These are phyloP conservation scores for Pythium phragmitis DNA, from an alignment of 352 stramenopile genomes.

Conservation along the genomic window DNA sequence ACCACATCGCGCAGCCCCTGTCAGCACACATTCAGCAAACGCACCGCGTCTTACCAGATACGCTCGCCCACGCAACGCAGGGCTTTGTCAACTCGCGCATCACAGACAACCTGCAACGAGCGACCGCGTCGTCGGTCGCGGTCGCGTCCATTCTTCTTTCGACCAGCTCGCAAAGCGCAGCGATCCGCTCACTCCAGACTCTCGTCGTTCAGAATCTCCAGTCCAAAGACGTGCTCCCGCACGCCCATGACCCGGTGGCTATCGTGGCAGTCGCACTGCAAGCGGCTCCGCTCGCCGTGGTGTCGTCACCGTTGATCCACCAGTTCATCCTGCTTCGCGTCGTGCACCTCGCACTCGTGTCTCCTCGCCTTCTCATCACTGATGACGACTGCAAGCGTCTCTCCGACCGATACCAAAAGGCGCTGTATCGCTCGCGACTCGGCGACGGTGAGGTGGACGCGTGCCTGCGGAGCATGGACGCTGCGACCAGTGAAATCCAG, in stretches of 20 bases:
- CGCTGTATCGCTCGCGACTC: conserved; percentile 1
- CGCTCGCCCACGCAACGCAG: background rate
- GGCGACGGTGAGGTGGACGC: background rate
- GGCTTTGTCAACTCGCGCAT: background rate
- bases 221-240: conserved; percentile 6
- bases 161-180: background rate
- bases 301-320: conserved; percentile 10
- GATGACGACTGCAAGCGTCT: background rate
- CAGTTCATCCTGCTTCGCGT: conserved; percentile 17
- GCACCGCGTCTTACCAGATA: background rate
- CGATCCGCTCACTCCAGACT: background rate
- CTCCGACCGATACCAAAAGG: conserved; percentile 9
- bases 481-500: conserved; percentile 1
- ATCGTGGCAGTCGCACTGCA: background rate
- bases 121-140: background rate
- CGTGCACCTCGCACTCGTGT: conserved; percentile 7
- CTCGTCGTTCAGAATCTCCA: background rate
- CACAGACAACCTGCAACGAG: background rate
- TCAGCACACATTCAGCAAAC: conserved; percentile 15
- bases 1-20: conserved; percentile 9
- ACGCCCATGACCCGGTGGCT: conserved; percentile 2
- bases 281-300: conserved; percentile 1
- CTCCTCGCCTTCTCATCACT: conserved; percentile 1
- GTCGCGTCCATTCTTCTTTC: conserved; percentile 12
- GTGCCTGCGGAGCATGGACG: conserved; percentile 8